A percentile compares a stretch with the other conserved stretches of the same genome.
Evolutionary conservation across 202 grass and related monocot genomes (phyloP).

Genomic region (Miscanthus sacchariflorus): DNA sequence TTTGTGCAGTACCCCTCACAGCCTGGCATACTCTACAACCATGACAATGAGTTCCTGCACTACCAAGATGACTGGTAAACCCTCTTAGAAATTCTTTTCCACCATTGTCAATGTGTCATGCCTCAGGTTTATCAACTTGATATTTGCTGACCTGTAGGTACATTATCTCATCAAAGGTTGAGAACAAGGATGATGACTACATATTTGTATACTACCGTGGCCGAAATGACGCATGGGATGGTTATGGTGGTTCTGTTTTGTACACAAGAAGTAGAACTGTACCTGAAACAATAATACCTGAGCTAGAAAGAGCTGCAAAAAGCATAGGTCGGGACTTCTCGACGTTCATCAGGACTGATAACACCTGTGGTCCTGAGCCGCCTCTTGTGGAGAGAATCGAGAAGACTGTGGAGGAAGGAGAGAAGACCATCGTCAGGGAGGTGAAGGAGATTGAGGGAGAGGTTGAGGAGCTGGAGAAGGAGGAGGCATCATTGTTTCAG

Average conservation of each 20-base stretch:
- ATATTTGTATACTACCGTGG: slow-evolving; percentile 95
- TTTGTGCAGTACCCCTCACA: slow-evolving; percentile 82
- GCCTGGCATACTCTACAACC: slow-evolving; percentile 89
- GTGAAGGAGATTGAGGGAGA: slow-evolving; percentile 77
- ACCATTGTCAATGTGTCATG: background rate
- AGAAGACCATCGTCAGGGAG: slow-evolving; percentile 79
- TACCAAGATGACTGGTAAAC: slow-evolving; percentile 96
- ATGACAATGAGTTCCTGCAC: slow-evolving; percentile 94
- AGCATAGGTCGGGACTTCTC: slow-evolving; percentile 75
- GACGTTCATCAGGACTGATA: slow-evolving; percentile 81
- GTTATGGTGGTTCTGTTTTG: slow-evolving; percentile 86
- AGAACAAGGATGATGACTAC: slow-evolving; percentile 94
- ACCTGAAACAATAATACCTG: slow-evolving; percentile 71
- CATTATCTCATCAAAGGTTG: slow-evolving; percentile 92
- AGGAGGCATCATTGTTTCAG: slow-evolving; percentile 71
- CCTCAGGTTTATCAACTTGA: slow-evolving; percentile 13
- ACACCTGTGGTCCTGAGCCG: slow-evolving; percentile 89
- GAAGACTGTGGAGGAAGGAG: slow-evolving; percentile 84
- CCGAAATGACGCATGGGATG: slow-evolving; percentile 97
- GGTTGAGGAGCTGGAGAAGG: slow-evolving; percentile 79
- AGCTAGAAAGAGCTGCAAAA: slow-evolving; percentile 79
- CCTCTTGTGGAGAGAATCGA: slow-evolving; percentile 88
- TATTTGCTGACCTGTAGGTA: slow-evolving; percentile 61
- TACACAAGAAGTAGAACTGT: slow-evolving; percentile 85
- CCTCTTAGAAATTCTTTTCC: background rate